Evolutionary conservation across 805 yeast genomes (phyloP).

Genomic region (Tetrapisispora nanseiensis): DNA sequence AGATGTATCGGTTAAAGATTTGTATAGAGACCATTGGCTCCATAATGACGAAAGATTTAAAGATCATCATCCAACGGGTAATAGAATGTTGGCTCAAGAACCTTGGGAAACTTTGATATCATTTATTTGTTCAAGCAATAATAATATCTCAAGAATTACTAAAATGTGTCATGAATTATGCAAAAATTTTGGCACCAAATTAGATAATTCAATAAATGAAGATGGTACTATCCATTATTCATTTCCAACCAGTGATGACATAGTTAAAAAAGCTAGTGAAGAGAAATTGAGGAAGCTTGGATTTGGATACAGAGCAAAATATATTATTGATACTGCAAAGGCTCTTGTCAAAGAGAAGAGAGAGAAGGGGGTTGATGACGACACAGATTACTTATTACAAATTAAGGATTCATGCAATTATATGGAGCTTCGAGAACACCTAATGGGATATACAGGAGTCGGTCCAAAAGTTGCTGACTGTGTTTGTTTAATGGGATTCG

Average conservation of each 20-base stretch:
- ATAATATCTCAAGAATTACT: constrained; percentile 86
- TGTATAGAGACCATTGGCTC: constrained; percentile 54
- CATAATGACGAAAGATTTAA: constrained; percentile 42
- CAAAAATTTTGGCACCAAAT: constrained; percentile 52
- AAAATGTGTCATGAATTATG: constrained; percentile 83
- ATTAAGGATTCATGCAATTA: constrained; percentile 36
- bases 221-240: constrained; percentile 51
- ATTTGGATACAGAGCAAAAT: constrained; percentile 91
- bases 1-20: constrained; percentile 39
- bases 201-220: constrained; percentile 27
- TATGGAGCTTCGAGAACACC: constrained; percentile 25
- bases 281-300: constrained; percentile 35
- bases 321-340: constrained; percentile 67
- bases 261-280: constrained; percentile 38
- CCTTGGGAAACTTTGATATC: constrained; percentile 94
- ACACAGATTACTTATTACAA: constrained; percentile 29
- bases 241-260: constrained; percentile 59
- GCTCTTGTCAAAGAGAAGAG: constrained; percentile 34
- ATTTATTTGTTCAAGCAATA: constrained; percentile 92
- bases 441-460: constrained; percentile 70
- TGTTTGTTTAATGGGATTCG: constrained; percentile 66
- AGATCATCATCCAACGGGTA: constrained; percentile 41
- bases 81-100: constrained; percentile 81
- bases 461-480: constrained; percentile 99
- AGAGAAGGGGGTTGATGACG: constrained; percentile 9